Base-by-base conservation (phyloP, 2,329 filamentous ascomycete species). In the Akanthomyces lecanii region DNA sequence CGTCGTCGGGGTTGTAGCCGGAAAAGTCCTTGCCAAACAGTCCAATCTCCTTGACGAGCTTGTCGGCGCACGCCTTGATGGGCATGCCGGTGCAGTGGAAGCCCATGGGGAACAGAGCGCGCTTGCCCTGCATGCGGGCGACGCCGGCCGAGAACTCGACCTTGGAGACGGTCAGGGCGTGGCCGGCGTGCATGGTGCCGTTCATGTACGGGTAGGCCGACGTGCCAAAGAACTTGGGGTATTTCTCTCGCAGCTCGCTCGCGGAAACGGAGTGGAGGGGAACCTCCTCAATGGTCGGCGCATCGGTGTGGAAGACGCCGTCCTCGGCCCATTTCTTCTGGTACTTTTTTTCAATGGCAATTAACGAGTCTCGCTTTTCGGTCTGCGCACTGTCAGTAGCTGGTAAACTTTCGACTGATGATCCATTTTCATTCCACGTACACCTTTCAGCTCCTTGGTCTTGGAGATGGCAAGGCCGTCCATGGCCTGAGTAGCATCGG, bases 41-140 rank as follows among this genome's bases (percentile, higher is more conserved):
- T 77, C 91, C 87, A 63, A 98, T 89, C 78, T 99, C 95, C 66
- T 91, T 87, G 64, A 89, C 87, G 52, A 99, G 85, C 82, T 98
- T 98, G 81, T 99, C 94, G 61, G 95, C 92, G 71, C 91, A 96
- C 6, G 95, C 93, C 78, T 97, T 97, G 81, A 99, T 99, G 52
- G 93, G 92, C 89, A 99, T 96, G 70, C 95, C 95, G 0, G 94
- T 98, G 78, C 77, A 78, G 81, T 99, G 95, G 80, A 92, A 99
- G 38, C 94, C 95, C 72, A 95, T 89, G 63, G 95, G 95, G 75
- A 95, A 97, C 60, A 98, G 81, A 63, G 89, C 83, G 60, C 89
- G 84, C 81, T 94, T 94, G 72, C 95, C 95, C 75, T 92, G 86
- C 91, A 98, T 96, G 62, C 94, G 85, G 53, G 90, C 89, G 73